These are phyloP conservation scores for Cladophialophora yegresii DNA, from an alignment of 2,329 filamentous ascomycete genomes.

Conservation along the genomic window DNA sequence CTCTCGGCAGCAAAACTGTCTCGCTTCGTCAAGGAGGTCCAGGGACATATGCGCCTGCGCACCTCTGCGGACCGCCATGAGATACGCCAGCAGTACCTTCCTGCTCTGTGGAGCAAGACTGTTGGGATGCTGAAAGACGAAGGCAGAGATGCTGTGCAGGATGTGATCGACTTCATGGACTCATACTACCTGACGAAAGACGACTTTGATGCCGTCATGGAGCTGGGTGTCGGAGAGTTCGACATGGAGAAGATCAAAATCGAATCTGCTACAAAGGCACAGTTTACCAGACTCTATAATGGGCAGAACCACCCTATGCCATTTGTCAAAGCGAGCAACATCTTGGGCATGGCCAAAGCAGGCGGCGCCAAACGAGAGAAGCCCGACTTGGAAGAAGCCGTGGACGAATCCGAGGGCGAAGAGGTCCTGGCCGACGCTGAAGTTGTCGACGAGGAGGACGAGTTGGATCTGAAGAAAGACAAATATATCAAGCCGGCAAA, in stretches of 20 bases:
- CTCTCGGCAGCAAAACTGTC: slow-evolving; percentile 59
- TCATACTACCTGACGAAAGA: slow-evolving; percentile 93
- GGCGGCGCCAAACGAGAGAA: slow-evolving; percentile 65
- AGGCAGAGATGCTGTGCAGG: slow-evolving; percentile 77
- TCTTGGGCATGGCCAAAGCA: slow-evolving; percentile 68
- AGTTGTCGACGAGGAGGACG: slow-evolving; percentile 65
- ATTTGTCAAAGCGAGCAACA: slow-evolving; percentile 89
- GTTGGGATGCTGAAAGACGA: slow-evolving; percentile 72
- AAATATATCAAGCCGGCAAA: slow-evolving; percentile 95
- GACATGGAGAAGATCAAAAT: slow-evolving; percentile 73
- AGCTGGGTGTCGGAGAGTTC: slow-evolving; percentile 86
- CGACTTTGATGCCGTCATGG: slow-evolving; percentile 89
- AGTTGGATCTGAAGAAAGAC: slow-evolving; percentile 85
- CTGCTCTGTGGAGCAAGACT: slow-evolving; percentile 79
- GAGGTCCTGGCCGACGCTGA: slow-evolving; percentile 54
- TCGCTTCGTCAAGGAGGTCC: slow-evolving; percentile 86
- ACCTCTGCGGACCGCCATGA: slow-evolving; percentile 91
- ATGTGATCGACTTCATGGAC: slow-evolving; percentile 94
- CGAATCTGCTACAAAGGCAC: slow-evolving; percentile 79
- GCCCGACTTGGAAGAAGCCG: slow-evolving; percentile 92
- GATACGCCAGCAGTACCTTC: slow-evolving; percentile 90
- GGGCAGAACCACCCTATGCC: slow-evolving; percentile 81
- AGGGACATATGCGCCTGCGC: slow-evolving; percentile 92
- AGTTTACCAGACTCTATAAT: slow-evolving; percentile 93
- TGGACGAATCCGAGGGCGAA: slow-evolving; percentile 79